Evolutionary conservation across 106 monocot species (phyloP), one percentile per base, ranked within the genome.

Genomic region (Dendrobium nobile): DNA sequence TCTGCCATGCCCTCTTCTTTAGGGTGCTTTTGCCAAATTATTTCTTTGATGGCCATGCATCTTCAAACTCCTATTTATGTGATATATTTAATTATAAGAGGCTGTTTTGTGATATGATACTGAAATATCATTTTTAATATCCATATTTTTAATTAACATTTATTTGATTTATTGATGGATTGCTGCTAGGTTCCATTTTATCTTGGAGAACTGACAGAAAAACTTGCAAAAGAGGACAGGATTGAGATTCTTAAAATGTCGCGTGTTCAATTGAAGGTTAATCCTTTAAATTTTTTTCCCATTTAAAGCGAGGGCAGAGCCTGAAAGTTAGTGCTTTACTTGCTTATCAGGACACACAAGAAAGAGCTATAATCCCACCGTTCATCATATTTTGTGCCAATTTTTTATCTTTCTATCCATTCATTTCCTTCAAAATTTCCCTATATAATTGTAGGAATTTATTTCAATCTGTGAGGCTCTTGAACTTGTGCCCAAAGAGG

Each of bases 401-500:
- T 20, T 54, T 40, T 82, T 56, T 80, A 51, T 37, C 18, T 68
- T 75, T 13, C 31, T 27, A 33, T 47, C 27, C n/a, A 17, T 17
- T 2, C 68, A 11, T 4, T 67, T 67, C 31, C 75, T 51, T 41
- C 74, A 74, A 2, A 20, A 4, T 41, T 73, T 73, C 16, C 2
- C 5, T 85, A 43, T 31, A 33, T 7, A 17, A 8, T 65, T 77
- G 27, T 81, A 99, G 99, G 99, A 99, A 78, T 99, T 99, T 73
- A 85, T 99, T 84, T 90, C 95, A 59, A 86, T 89, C 13, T 99
- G 99, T 87, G 99, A 99, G 82, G 93, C 86, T 9, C 68, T 99
- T 42, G 99, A 99, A 77, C 87, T 99, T 82, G 84, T 95, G n/a
- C 91, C 95, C 59, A 85, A 95, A 80, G 99, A 99, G 75, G 99